These are phyloP conservation scores for Thalassiosira mediterranea DNA, from an alignment of 352 stramenopile genomes.

Conservation along the genomic window DNA sequence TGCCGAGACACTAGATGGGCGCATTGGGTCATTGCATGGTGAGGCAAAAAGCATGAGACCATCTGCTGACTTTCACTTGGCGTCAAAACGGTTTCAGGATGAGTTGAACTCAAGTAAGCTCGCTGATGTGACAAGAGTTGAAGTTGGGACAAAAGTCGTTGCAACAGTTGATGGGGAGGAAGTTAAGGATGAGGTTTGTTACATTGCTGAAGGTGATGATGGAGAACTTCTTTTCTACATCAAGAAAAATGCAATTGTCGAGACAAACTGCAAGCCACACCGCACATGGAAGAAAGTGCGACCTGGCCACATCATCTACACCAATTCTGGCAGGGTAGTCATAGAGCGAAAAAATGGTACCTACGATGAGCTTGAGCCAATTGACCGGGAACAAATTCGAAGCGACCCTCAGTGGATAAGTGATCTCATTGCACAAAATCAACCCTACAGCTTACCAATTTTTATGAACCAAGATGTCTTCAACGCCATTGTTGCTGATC, in stretches of 20 bases:
- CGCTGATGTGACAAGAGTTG: constrained; percentile 53
- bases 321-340: constrained; percentile 28
- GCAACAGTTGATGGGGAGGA: constrained; percentile 36
- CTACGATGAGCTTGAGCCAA: constrained; percentile 55
- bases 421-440: constrained; percentile 58
- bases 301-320: constrained; percentile 51
- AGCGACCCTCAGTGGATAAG: constrained; percentile 68
- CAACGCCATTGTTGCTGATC: constrained; percentile 63
- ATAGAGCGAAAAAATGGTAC: constrained; percentile 47
- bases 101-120: constrained; percentile 57
- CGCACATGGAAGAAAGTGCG: constrained; percentile 36
- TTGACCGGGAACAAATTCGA: constrained; percentile 43
- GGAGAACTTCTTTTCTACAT: constrained; percentile 39
- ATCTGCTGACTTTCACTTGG: constrained; percentile 54
- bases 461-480: constrained; percentile 77
- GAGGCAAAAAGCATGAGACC: constrained; percentile 49
- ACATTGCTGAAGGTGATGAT: constrained; percentile 43
- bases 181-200: constrained; percentile 59
- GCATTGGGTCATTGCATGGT: constrained; percentile 18
- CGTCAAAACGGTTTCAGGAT: constrained; percentile 49
- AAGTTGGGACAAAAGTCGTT: constrained; percentile 57
- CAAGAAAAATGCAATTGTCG: constrained; percentile 18
- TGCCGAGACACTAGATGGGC: constrained; percentile 9
- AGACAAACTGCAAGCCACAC: not conserved
- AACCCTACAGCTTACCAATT: constrained; percentile 69